Conservation (phyloP, 73 alveolate genomes). For the Paramecium tetraurelia region DNA sequence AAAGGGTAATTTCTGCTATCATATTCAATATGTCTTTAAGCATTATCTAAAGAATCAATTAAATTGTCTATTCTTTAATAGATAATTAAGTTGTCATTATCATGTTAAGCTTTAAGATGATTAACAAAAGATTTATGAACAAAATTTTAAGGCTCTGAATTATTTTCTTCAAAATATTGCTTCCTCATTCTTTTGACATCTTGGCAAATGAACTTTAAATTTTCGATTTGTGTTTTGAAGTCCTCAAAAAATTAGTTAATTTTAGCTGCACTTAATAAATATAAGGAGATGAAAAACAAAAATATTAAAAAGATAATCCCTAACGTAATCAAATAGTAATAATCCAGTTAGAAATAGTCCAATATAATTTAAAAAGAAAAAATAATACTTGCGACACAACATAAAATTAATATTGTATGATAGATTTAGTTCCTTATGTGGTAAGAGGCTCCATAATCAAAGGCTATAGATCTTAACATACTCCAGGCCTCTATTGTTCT, state of each 20-base stretch:
- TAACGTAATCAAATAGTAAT: neutral
- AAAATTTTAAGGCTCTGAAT: neutral
- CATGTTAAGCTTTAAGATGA: neutral
- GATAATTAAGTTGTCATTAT: neutral
- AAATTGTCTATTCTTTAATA: neutral
- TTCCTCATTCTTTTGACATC: conserved; percentile 19
- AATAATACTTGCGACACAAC: neutral
- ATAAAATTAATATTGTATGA: neutral
- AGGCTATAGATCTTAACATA: conserved; percentile 26
- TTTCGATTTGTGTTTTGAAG: neutral
- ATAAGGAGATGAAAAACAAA: neutral
- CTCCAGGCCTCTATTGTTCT: conserved; percentile 14
- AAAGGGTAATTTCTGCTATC: conserved; percentile 31
- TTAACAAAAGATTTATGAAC: conserved; percentile 15
- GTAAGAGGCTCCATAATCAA: conserved; percentile 31
- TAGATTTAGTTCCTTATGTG: neutral
- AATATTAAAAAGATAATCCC: neutral
- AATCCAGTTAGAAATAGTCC: neutral
- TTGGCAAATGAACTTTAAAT: neutral
- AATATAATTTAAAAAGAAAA: neutral
- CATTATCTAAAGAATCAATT: conserved; percentile 3
- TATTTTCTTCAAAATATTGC: neutral
- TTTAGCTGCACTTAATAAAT: neutral
- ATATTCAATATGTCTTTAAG: neutral
- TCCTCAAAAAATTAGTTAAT: conserved; percentile 15